Evolutionary conservation across 2,329 filamentous ascomycete species (phyloP).

Genomic region (Cordyceps militaris): DNA sequence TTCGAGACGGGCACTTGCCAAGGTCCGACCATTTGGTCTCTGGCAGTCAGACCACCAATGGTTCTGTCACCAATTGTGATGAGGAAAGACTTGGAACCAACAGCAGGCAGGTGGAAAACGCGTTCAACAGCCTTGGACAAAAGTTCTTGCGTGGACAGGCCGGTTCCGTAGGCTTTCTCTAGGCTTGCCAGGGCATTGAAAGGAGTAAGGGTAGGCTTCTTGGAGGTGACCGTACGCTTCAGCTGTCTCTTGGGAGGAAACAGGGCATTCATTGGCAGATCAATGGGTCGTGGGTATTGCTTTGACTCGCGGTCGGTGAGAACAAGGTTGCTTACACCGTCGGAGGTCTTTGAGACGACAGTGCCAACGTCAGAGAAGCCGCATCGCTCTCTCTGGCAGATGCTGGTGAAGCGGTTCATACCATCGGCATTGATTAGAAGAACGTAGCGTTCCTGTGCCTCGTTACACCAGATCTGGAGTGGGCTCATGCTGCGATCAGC

Average conservation of each 20-base stretch:
- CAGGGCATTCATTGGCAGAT: conserved; percentile 79
- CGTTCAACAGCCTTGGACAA: conserved; percentile 64
- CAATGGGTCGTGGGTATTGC: conserved; percentile 71
- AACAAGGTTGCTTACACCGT: conserved; percentile 64
- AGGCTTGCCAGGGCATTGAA: conserved; percentile 67
- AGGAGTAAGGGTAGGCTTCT: conserved; percentile 56
- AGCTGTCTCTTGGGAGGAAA: conserved; percentile 86
- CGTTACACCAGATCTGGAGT: conserved; percentile 95
- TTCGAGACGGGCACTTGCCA: conserved; percentile 95
- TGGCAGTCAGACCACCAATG: conserved; percentile 78
- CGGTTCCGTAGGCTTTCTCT: conserved; percentile 53
- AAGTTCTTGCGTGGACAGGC: conserved; percentile 43
- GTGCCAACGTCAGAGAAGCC: conserved; percentile 87
- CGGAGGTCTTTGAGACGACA: conserved; percentile 55
- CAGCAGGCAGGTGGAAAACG: conserved; percentile 77
- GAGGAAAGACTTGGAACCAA: conserved; percentile 94
- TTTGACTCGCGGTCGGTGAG: conserved; percentile 74
- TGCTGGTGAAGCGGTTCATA: conserved; percentile 67
- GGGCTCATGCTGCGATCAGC: conserved; percentile 90
- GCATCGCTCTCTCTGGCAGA: conserved; percentile 73
- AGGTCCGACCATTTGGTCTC: conserved; percentile 93
- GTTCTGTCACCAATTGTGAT: conserved; percentile 94
- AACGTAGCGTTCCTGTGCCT: conserved; percentile 94
- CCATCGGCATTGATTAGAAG: conserved; percentile 75
- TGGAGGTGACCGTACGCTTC: conserved; percentile 64